Percentiles rank a stretch among this genome's conserved stretches.
These are phyloP conservation scores for Penicillium coprophilum DNA, from an alignment of 495 filamentous ascomycete species.

Conservation along the genomic window DNA sequence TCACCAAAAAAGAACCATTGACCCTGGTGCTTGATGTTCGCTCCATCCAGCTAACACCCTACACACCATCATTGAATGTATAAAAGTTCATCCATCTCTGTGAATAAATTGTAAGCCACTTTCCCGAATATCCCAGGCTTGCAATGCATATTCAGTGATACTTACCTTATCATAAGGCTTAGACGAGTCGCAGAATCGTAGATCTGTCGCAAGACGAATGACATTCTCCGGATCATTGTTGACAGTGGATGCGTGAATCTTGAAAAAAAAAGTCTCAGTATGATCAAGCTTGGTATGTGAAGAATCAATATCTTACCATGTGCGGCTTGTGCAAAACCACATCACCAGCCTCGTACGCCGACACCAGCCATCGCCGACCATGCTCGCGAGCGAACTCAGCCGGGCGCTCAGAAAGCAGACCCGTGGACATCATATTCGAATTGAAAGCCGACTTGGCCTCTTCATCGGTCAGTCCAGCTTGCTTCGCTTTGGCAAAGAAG, in stretches of 20 bases:
- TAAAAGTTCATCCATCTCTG: constrained; percentile 44
- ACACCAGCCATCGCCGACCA: constrained; percentile 53
- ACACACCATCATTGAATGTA: constrained; percentile 39
- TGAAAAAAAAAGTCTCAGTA: constrained; percentile 2
- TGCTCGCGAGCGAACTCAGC: constrained; percentile 43
- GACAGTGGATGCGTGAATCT: constrained; percentile 57
- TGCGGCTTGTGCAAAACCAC: constrained; percentile 60
- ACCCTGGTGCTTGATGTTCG: not conserved
- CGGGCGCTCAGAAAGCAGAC: constrained; percentile 47
- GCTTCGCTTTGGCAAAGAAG: constrained; percentile 46
- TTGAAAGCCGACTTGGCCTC: constrained; percentile 57
- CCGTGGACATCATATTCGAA: constrained; percentile 56
- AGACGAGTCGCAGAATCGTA: constrained; percentile 54
- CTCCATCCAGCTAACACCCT: not conserved
- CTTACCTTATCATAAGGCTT: constrained; percentile 49
- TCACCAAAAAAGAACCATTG: not conserved
- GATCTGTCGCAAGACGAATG: constrained; percentile 57
- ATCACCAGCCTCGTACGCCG: constrained; percentile 60
- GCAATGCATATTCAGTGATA: not conserved
- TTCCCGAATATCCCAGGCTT: not conserved
- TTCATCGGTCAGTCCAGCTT: constrained; percentile 48
- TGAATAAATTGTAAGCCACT: constrained; percentile 5
- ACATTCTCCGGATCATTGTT: constrained; percentile 57
- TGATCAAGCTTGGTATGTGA: not conserved
- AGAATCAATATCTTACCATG: constrained; percentile 33